Percentiles rank a stretch among this genome's conserved stretches.
Conservation (phyloP, 2,329 filamentous ascomycete genomes). For the Cytospora schulzeri region DNA sequence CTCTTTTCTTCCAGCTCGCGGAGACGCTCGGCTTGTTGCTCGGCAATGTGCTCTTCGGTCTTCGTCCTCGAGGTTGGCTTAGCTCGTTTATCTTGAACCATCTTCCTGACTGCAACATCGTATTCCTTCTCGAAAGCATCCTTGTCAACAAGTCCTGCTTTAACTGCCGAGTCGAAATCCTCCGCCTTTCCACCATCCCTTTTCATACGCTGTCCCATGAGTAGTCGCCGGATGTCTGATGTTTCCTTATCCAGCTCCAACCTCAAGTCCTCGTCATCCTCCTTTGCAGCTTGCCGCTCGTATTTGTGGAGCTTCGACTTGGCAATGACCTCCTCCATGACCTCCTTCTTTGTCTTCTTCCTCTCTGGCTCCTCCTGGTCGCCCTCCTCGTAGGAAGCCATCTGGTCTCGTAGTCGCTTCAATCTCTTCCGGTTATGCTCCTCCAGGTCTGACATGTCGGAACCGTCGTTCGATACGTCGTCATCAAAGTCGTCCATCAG, state of each 20-base stretch:
- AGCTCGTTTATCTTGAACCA: constrained; percentile 82
- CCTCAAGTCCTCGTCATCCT: constrained; percentile 87
- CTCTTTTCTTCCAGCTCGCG: constrained; percentile 83
- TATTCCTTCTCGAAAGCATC: constrained; percentile 81
- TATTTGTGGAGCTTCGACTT: constrained; percentile 97
- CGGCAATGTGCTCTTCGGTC: constrained; percentile 82
- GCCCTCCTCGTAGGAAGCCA: constrained; percentile 47
- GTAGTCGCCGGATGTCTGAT: constrained; percentile 71
- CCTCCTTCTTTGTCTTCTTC: constrained; percentile 94
- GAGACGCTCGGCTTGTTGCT: constrained; percentile 75
- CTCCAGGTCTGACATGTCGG: constrained; percentile 50
- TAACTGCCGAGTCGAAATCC: constrained; percentile 19
- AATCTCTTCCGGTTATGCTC: constrained; percentile 53
- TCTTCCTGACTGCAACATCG: constrained; percentile 77
- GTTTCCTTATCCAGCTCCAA: constrained; percentile 84
- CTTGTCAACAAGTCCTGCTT: constrained; percentile 59
- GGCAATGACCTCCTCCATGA: constrained; percentile 96
- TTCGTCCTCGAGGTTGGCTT: constrained; percentile 86
- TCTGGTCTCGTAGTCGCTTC: constrained; percentile 56
- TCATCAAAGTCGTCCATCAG: constrained; percentile 77
- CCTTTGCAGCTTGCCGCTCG: constrained; percentile 88
- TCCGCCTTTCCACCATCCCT: constrained; percentile 32
- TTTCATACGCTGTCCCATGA: constrained; percentile 55
- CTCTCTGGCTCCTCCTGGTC: constrained; percentile 67
- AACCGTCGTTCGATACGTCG: constrained; percentile 61